Evolutionary conservation across 148 eudicot genomes (phyloP).

Genomic region (Rhododendron vialii): DNA sequence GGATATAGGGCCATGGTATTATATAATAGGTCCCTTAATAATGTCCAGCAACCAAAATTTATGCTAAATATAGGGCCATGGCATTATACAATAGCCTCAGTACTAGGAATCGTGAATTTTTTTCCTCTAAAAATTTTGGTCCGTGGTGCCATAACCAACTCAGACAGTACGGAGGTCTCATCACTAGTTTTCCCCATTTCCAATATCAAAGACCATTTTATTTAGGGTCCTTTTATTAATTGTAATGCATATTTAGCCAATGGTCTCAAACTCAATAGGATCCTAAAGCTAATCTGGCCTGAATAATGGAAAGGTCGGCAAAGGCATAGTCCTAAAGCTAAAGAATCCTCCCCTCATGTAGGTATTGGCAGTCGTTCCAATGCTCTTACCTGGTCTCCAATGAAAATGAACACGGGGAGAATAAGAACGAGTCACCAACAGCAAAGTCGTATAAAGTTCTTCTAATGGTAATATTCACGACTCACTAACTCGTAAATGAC

Average conservation of each 20-base stretch:
- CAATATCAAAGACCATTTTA: neutral
- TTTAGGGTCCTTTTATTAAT: neutral
- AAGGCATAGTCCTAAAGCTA: neutral
- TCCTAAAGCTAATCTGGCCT: neutral
- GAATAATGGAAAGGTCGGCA: neutral
- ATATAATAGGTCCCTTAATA: neutral
- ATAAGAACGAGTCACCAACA: neutral
- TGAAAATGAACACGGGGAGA: neutral
- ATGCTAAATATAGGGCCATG: too few species aligned
- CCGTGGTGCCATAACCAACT: neutral
- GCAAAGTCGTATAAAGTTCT: neutral
- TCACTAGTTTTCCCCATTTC: neutral
- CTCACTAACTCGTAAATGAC: neutral
- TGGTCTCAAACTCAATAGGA: neutral
- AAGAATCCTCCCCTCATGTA: neutral
- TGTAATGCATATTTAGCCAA: neutral
- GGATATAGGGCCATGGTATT: neutral
- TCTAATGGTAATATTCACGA: neutral
- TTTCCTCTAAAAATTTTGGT: neutral
- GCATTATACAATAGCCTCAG: neutral
- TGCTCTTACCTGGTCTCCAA: neutral
- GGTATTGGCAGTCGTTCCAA: neutral
- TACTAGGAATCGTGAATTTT: neutral
- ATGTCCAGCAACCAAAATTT: neutral
- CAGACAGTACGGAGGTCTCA: neutral